Evolutionary conservation across 768 basidiomycete genomes (phyloP), one percentile per base, ranked within the genome.

Genomic region (Lactarius psammicola): DNA sequence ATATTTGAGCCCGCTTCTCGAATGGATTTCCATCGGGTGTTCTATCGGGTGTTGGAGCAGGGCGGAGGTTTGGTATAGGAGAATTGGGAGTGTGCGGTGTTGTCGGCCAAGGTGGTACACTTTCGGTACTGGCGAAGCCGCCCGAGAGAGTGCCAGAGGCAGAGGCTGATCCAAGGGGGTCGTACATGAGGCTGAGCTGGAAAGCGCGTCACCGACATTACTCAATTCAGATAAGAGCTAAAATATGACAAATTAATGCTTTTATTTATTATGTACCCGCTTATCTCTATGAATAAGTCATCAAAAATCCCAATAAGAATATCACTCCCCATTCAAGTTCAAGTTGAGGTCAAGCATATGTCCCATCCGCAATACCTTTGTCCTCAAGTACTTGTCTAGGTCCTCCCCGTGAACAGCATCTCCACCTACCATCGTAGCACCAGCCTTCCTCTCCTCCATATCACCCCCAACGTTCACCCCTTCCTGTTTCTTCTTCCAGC

Each of bases 351-450:
- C 86, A 31, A 97, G 79, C 80, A 96, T 87, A 75, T 99, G 97
- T 15, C 97, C 97, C 97, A 99, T 99, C 66, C 90, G 83, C 74
- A 94, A 78, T n/a, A 98, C 87, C 76, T 99, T 99, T 44, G 97
- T 98, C 75, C 91, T 85, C 72, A 99, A 77, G 75, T 99, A 99
- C 78, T 90, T 94, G 72, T 98, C 94, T 71, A 99, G 76, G 73
- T 99, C 97, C 63, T 86, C 85, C 1, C 94, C 92, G 62, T 87
- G 78, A 10, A 89, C 89, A 33, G 83, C 83, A 18, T 87, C 85
- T 11, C 87, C 89, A 5, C 94, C 94, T 49, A 95, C 87, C 76
- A 94, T 81, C 49, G 92, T 90, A 10, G 87, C 89, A 2, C 92
- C 94, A 2, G 80, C 76, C 40, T 78, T 71, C 67, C 80, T 79